Evolutionary conservation across 805 yeast species (phyloP), one percentile per base, ranked within the genome.

Genomic region (Candida gorgasii): DNA sequence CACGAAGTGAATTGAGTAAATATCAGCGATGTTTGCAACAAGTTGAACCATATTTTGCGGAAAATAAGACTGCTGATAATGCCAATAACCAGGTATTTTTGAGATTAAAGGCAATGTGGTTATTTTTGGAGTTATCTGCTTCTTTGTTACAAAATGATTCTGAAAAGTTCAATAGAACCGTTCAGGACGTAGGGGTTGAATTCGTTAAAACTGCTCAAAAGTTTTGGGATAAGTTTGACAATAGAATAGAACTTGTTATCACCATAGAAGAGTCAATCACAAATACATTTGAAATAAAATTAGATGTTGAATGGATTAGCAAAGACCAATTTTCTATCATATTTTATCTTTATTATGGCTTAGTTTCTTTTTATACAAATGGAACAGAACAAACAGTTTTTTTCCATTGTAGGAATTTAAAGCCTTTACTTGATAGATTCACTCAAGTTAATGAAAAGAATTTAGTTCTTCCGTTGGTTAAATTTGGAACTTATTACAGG

Each of bases 231-330:
- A 32, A 32, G 24, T 32, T 31, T 33, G 28, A 33, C 18, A 26
- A 26, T 12, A 36, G 7, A n/a, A 3, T 36, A 6, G 23, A 24
- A 24, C 8, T 26, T 3, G 5, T 3, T 3, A n/a, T 36, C n/a
- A 14, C 29, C 15, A 7, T 34, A 13, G 30, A 24, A n/a, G 23
- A 24, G 9, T 36, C 32, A 8, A 19, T 14, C 14, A 23, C 9
- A 8, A 11, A 34, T 16, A 3, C 7, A 7, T 22, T 14, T 20
- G 34, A 29, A 3, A 17, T 40, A 9, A 18, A 14, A 8, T 35
- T 40, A 6, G 26, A 28, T 8, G 17, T 41, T 15, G 20, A 41
- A 14, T 41, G 44, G 44, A 18, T 41, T 14, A 35, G 40, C 23
- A 36, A 29, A 8, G 40, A 41, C n/a, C 44, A 41, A 20, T 35